Base-by-base conservation (phyloP, 768 basidiomycete species). In the Hericium erinaceus region DNA sequence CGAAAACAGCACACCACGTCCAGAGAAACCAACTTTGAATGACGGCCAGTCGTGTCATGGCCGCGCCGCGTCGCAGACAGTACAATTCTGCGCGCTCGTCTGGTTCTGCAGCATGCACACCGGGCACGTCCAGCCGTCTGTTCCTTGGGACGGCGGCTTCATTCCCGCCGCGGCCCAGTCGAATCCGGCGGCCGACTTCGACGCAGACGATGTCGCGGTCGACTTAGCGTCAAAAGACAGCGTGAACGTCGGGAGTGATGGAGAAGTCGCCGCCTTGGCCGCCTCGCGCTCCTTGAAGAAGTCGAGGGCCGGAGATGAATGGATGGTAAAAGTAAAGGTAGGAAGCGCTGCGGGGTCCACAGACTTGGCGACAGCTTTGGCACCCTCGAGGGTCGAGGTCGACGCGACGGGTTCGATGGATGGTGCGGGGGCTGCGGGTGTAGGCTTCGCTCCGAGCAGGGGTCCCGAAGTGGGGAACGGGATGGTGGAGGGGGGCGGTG, bases 261-360 rank as follows among this genome's bases (percentile, higher is more conserved):
- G 13, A n/a, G 58, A 59, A 41, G 64, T 53, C 56, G 49, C 49
- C 12, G 57, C 20, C 38, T 54, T 56, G 10, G 49, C 55, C 8
- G 26, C 57, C 16, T 56, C 28, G 28, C 48, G 39, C n/a, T 28
- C 18, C 33, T 48, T 50, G 33, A n/a, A 28, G 46, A 37, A 12
- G 24, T 33, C 57, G n/a, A 16, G 60, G 52, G 16, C 37, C 9
- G 22, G 28, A 7, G 60, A 40, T n/a, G 50, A 22, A 13, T 58
- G 48, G 54, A 81, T 61, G 53, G 56, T 56, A 60, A 78, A 72
- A 40, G 74, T 67, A 57, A 68, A 80, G 4, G 57, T 66, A 4
- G 85, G 85, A 10, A 89, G 74, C 12, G 74, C 74, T 1, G 71
- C 64, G 39, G 65, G 59, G 11, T 77, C 69, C 26, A 77, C 59